Evolutionary conservation across 352 stramenopile genomes (phyloP).

Genomic region (Globisporangium spinosum): DNA sequence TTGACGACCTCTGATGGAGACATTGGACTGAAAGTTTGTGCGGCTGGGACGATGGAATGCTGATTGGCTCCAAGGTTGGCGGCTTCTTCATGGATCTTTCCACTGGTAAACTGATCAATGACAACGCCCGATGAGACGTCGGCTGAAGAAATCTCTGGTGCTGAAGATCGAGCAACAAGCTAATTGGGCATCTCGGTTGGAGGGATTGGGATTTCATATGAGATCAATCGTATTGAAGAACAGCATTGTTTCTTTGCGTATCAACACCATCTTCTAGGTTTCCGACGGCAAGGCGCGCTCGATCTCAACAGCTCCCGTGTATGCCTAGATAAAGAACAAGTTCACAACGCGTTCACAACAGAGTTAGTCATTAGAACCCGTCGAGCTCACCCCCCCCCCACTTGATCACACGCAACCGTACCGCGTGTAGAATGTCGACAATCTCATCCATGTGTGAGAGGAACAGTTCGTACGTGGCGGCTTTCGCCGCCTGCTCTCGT

Average conservation of each 20-base stretch:
- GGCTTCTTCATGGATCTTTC: too few relatives aligned
- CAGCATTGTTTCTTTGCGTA: neutral
- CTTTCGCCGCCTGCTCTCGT: slow-evolving; percentile 13
- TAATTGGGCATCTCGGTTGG: neutral
- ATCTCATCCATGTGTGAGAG: slow-evolving; percentile 40
- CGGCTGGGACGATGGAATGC: too few relatives aligned
- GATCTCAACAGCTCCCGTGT: slow-evolving; percentile 22
- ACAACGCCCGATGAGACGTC: neutral
- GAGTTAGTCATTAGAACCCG: neutral
- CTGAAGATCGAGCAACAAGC: neutral
- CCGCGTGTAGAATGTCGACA: slow-evolving; percentile 45
- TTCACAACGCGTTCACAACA: too few relatives aligned
- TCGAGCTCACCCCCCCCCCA: neutral
- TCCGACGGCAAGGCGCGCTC: slow-evolving; percentile 16
- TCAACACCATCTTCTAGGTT: neutral
- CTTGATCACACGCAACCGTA: slow-evolving; percentile 8
- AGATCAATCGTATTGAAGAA: neutral
- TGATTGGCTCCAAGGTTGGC: too few relatives aligned
- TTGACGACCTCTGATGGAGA: too few relatives aligned
- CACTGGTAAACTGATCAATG: too few relatives aligned
- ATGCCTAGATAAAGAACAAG: slow-evolving; percentile 19
- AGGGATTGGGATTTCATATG: too few relatives aligned
- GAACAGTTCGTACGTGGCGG: slow-evolving; percentile 42
- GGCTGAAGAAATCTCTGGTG: neutral
- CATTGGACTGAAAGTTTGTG: too few relatives aligned